Conservation (phyloP, 805 yeast species). For the Monosporozyma servazzii region DNA sequence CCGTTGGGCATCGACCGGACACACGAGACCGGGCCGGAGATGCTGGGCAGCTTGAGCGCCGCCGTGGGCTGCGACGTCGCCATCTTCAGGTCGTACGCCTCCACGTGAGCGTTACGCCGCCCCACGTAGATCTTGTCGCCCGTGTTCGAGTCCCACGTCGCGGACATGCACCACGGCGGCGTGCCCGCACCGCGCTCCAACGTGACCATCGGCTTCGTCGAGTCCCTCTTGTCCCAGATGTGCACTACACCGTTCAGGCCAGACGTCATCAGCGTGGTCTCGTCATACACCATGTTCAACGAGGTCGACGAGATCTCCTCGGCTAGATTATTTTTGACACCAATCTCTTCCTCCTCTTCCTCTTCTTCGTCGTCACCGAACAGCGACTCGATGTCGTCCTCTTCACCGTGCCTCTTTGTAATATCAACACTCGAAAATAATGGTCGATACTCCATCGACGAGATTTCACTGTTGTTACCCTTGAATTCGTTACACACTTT, state of each 20-base stretch:
- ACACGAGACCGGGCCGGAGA: slow-evolving; percentile 85
- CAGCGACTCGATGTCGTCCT: slow-evolving; percentile 44
- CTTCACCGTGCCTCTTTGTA: slow-evolving; percentile 17
- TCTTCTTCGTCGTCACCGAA: slow-evolving; percentile 51
- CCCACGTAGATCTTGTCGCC: slow-evolving; percentile 80
- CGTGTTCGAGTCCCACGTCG: slow-evolving; percentile 57
- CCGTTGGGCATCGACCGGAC: slow-evolving; percentile 74
- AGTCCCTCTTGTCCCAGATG: slow-evolving; percentile 71
- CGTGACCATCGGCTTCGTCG: slow-evolving; percentile 34
- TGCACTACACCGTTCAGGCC: slow-evolving; percentile 74
- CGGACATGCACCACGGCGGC: slow-evolving; percentile 92
- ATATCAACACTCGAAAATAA: slow-evolving; percentile 38
- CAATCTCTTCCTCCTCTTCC: slow-evolving; percentile 15
- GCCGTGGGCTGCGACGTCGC: slow-evolving; percentile 43
- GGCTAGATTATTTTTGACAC: slow-evolving; percentile 1
- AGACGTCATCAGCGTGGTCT: slow-evolving; percentile 62
- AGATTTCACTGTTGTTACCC: slow-evolving; percentile 68
- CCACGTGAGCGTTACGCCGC: slow-evolving; percentile 80
- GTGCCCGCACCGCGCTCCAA: slow-evolving; percentile 49
- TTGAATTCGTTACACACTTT: slow-evolving; percentile 36
- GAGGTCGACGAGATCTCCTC: slow-evolving; percentile 22
- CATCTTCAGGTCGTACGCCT: slow-evolving; percentile 59
- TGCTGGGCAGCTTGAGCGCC: slow-evolving; percentile 65
- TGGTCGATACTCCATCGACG: slow-evolving; percentile 67
- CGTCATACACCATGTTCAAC: slow-evolving; percentile 27